Conservation (phyloP, 2,329 filamentous ascomycete species). For the Trichothecium roseum region DNA sequence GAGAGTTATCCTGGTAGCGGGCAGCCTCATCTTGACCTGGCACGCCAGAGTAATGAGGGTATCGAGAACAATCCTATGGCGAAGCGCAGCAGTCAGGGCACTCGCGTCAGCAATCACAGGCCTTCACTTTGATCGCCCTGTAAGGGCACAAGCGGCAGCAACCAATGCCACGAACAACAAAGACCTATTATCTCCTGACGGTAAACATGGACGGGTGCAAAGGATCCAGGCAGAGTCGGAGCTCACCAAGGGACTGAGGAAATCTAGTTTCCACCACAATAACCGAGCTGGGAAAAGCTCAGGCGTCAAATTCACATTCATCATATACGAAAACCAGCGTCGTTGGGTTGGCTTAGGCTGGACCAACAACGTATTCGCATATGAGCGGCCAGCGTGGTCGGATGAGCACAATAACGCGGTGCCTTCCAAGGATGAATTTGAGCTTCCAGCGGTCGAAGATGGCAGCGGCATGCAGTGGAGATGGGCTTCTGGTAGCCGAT, state of each 20-base stretch:
- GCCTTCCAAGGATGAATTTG: constrained; percentile 60
- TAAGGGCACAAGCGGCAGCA: constrained; percentile 22
- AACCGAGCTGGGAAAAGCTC: constrained; percentile 40
- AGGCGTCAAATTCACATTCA: constrained; percentile 91
- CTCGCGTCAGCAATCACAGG: constrained; percentile 68
- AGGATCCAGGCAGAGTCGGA: constrained; percentile 25
- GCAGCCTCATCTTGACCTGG: constrained; percentile 82
- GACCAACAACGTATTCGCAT: constrained; percentile 83
- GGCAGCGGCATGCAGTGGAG: constrained; percentile 48
- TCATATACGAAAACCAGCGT: constrained; percentile 91
- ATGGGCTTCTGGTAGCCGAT: constrained; percentile 79
- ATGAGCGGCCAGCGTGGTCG: constrained; percentile 86
- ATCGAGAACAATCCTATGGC: constrained; percentile 80
- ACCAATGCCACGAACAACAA: constrained; percentile 18
- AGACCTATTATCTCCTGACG: constrained; percentile 6
- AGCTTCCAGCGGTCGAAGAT: constrained; percentile 51
- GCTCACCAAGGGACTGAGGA: constrained; percentile 31
- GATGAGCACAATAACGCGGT: constrained; percentile 86
- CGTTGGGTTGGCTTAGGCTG: constrained; percentile 92
- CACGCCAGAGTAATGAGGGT: constrained; percentile 82
- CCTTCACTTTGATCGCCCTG: constrained; percentile 53
- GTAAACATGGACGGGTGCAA: constrained; percentile 7
- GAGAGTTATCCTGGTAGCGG: constrained; percentile 72
- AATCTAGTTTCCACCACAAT: constrained; percentile 5
- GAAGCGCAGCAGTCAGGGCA: constrained; percentile 64